Evolutionary conservation across 257 asterid genomes (phyloP), one percentile per base, ranked within the genome.

Genomic region (Cynanchum wilfordii): DNA sequence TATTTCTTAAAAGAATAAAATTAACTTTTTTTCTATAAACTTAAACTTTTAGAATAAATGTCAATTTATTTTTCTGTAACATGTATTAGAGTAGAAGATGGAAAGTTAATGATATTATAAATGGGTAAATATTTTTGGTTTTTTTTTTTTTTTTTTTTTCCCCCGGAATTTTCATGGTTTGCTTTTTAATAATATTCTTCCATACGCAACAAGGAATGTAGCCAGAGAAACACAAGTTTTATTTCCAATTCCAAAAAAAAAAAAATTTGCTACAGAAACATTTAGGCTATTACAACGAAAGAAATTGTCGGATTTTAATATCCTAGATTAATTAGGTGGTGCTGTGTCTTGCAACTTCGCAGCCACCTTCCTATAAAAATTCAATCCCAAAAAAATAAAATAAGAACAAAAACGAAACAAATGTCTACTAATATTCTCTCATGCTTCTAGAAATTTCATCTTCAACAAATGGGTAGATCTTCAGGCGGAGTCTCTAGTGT

Each of bases 381-480:
- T 50, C 59, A 59, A 77, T 15, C 40, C 54, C 64, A 77, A 77
- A 69, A 29, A 70, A 69, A 70, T 68, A 67, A 77, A 58, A 50
- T 60, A 70, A 50, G 4, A 59, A 36, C 42, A 60, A 40, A 63
- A 38, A 16, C 8, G 76, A 42, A 80, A 78, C 74, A 52, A 25
- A 30, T 30, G 36, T 56, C 65, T 63, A 20, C 11, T 47, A 44
- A 44, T 40, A 6, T 10, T 42, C 47, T 20, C 50, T 58, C 36
- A 63, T 11, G 66, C 59, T 59, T 22, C 66, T 52, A 42, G 27
- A 42, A 20, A 51, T 7, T 7, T 62, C 63, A 3, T 59, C 59
- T 68, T 51, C 81, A 85, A 68, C 97, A 91, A 10, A 78, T 36
- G 6, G 98, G 98, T 50, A 88, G 84, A 77, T 90, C 97, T 11